Evolutionary conservation across 2,329 filamentous ascomycete species (phyloP).

Genomic region (Venturiaceae sp.): DNA sequence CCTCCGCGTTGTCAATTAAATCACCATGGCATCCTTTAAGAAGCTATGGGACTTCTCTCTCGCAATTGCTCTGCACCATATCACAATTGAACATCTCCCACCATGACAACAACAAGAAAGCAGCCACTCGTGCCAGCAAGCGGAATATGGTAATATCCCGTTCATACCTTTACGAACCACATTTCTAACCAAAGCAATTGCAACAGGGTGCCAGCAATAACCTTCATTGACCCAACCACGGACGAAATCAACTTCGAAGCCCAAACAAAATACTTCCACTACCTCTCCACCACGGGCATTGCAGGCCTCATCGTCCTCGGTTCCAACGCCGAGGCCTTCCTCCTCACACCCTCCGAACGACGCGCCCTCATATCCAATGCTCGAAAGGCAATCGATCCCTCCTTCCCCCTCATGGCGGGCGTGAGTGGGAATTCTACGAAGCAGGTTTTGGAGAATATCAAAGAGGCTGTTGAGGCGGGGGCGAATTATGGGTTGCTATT

Average conservation of each 20-base stretch:
- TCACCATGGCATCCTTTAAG: not conserved
- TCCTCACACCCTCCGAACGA: slow-evolving; percentile 34
- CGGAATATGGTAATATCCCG: not conserved
- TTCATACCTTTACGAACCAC: not conserved
- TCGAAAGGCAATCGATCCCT: slow-evolving; percentile 29
- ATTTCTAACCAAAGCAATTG: not conserved
- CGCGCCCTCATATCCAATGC: slow-evolving; percentile 27
- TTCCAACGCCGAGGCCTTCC: slow-evolving; percentile 37
- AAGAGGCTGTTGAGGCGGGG: slow-evolving; percentile 30
- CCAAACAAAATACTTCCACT: slow-evolving; percentile 33
- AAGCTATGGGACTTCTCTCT: not conserved
- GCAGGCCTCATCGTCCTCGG: slow-evolving; percentile 36
- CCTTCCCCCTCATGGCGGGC: slow-evolving; percentile 34
- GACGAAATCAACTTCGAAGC: slow-evolving; percentile 31
- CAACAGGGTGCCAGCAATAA: slow-evolving; percentile 27
- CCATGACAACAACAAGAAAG: not conserved
- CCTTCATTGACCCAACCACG: slow-evolving; percentile 31
- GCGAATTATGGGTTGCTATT: slow-evolving; percentile 34
- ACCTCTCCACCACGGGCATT: slow-evolving; percentile 32
- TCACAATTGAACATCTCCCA: not conserved
- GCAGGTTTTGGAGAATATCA: slow-evolving; percentile 32
- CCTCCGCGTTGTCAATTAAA: not conserved
- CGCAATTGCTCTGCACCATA: too few relatives aligned
- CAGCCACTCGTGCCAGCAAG: not conserved
- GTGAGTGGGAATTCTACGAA: slow-evolving; percentile 32